phyloP scores from a whole-genome alignment of 2,329 filamentous ascomycete genomes.

The Penicillium brasilianum region DNA sequence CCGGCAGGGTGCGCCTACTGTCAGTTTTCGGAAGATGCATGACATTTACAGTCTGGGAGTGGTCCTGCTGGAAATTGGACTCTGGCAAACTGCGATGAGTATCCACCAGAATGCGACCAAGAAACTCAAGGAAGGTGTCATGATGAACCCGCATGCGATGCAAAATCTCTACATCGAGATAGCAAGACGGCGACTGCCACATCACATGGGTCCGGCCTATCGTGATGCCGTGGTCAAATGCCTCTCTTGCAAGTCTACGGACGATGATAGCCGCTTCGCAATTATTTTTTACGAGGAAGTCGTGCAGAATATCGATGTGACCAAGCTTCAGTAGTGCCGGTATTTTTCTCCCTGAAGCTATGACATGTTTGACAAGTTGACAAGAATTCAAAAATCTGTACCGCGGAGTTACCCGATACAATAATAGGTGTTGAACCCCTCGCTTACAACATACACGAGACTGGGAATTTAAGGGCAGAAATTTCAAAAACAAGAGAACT shows the following conservation, averaged over 20 bases:
- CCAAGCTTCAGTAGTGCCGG: not conserved
- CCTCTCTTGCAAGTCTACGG: not conserved
- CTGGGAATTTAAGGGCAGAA: no score
- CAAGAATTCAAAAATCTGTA: not conserved
- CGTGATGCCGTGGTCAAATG: slow-evolving; percentile 1
- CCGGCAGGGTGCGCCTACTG: not conserved
- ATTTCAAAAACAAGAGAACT: not conserved
- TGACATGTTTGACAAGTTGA: not conserved
- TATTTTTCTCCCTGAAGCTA: not conserved
- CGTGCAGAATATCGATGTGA: not conserved
- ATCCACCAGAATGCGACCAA: not conserved
- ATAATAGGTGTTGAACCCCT: no score
- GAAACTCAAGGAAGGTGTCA: not conserved
- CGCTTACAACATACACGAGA: no score
- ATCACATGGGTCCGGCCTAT: not conserved
- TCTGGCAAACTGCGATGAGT: slow-evolving; percentile 2
- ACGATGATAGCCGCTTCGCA: not conserved
- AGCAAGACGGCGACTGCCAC: not conserved
- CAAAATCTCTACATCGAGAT: not conserved
- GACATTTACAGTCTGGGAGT: slow-evolving; percentile 8
- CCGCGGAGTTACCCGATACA: no score
- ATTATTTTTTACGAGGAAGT: slow-evolving; percentile 1
- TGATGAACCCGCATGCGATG: not conserved
- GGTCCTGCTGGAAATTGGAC: slow-evolving; percentile 5
- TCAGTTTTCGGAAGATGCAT: not conserved